These are phyloP conservation scores for Xylaria nigripes DNA, from an alignment of 495 filamentous ascomycete species.

Conservation along the genomic window DNA sequence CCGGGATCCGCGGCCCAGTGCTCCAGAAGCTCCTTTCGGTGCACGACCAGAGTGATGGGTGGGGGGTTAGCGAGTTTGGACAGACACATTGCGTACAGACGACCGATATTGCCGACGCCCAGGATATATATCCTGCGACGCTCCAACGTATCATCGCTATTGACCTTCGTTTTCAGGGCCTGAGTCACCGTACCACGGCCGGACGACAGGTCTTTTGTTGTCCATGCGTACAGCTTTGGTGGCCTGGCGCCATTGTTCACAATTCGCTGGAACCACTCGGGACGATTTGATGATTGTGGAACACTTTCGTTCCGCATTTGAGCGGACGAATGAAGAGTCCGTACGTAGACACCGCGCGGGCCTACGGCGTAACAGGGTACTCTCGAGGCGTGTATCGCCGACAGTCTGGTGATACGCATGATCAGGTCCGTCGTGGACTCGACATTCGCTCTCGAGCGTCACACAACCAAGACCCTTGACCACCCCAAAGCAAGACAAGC, in stretches of 20 bases:
- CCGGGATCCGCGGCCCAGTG: conserved; percentile 30
- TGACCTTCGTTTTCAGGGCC: neutral
- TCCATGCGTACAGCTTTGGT: conserved; percentile 29
- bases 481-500: neutral
- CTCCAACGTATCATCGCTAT: neutral
- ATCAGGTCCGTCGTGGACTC: neutral
- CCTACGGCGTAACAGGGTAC: neutral
- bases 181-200: neutral
- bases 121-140: conserved; percentile 35
- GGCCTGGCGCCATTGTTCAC: conserved; percentile 13
- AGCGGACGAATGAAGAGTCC: conserved; percentile 1
- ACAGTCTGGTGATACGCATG: conserved; percentile 2
- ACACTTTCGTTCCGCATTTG: neutral
- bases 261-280: conserved; percentile 18
- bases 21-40: conserved; percentile 29
- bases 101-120: conserved; percentile 49
- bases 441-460: neutral
- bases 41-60: conserved; percentile 43
- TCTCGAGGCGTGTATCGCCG: neutral
- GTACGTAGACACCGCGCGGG: neutral
- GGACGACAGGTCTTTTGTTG: conserved; percentile 16
- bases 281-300: neutral
- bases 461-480: neutral
- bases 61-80: conserved; percentile 22
- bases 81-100: conserved; percentile 33